Evolutionary conservation across 2,329 filamentous ascomycete species (phyloP), one percentile per base, ranked within the genome.

Genomic region (Cyphellophora attinorum): DNA sequence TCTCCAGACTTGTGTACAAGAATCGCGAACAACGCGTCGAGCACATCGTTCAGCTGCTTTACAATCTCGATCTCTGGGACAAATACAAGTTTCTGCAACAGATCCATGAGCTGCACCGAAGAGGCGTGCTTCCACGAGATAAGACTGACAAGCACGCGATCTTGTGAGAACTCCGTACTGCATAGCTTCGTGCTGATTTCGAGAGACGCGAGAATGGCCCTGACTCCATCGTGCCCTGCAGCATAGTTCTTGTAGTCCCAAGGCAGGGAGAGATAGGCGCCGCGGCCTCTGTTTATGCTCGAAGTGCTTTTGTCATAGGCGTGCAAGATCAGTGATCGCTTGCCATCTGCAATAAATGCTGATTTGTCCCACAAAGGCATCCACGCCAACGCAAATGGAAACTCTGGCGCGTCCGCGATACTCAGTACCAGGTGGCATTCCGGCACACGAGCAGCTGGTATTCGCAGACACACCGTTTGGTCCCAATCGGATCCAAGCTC

Each of bases 41-140:
- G 80, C 1, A 96, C 86, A 49, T 93, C 82, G 43, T 75, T 81
- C 5, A 96, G 65, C 27, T 96, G 72, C 63, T 96, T 98, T 42
- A 98, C 91, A 19, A 98, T 84, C 59, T 98, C 93, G 37, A 96
- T 94, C 55, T 98, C 91, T 0, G 91, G 84, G 1, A 98, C 88
- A 47, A 96, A 96, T 13, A 88, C 79, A 31, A 96, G 74, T 46
- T 88, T 79, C 53, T 82, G 81, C 27, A 98, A 63, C 1, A 93
- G 65, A 15, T 76, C 70, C 1, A 83, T 68, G 2, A 96, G 68
- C 21, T 88, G 77, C 17, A 79, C 76, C 29, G 78, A 72, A 0
- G 79, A 68, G 27, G 79, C 70, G 10, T 89, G 81, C 51, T 77
- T 85, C 91, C 91, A 96, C 48, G 80, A 84, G 19, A 96, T 61